Evolutionary conservation across 1,284 basidiomycete genomes (phyloP), one percentile per base, ranked within the genome.

Genomic region (Leccinum fallax): DNA sequence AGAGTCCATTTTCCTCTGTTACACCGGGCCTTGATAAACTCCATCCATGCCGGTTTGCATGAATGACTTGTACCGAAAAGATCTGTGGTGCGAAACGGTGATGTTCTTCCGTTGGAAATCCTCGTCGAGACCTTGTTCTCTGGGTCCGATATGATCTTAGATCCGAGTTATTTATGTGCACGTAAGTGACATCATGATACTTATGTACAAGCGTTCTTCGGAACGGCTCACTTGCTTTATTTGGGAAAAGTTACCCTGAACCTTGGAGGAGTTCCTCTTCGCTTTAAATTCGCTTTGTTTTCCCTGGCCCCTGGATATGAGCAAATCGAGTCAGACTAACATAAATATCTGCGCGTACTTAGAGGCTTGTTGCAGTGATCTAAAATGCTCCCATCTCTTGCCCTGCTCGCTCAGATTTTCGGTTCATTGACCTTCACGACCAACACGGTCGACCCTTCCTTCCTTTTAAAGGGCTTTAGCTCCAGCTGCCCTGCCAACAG

Each of bases 401-500:
- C 69, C 28, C 19, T 69, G 26, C 46, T 67, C 5, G 53, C 68
- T 24, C 66, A 69, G 19, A 38, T 73, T 9, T 52, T 74, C 11
- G 65, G 60, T 10, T 49, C 57, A 4, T 46, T 59, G 21, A 55
- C 57, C 55, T 58, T 72, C 58, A 59, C 68, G 30, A 55, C 66
- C 43, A 61, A 60, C 58, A 65, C 63, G n/a, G 55, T 66, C 52
- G 71, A 68, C 53, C 57, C 66, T 4, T 67, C 69, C 36, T 69
- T 69, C 32, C 52, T 78, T n/a, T 73, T 79, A 40, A 66, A 63
- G 15, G 66, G 70, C 40, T 59, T 74, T 15, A 68, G 71, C 63
- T 83, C 78, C 7, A 74, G 79, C 40, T 85, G 84, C 58, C 77
- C 80, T 13, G 72, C 74, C 1, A 71, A 75, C 54, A 78, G 80